Percentiles rank a stretch among this genome's conserved stretches.
phyloP scores from a whole-genome alignment of 768 basidiomycete genomes.

The Auricularia heimuer region DNA sequence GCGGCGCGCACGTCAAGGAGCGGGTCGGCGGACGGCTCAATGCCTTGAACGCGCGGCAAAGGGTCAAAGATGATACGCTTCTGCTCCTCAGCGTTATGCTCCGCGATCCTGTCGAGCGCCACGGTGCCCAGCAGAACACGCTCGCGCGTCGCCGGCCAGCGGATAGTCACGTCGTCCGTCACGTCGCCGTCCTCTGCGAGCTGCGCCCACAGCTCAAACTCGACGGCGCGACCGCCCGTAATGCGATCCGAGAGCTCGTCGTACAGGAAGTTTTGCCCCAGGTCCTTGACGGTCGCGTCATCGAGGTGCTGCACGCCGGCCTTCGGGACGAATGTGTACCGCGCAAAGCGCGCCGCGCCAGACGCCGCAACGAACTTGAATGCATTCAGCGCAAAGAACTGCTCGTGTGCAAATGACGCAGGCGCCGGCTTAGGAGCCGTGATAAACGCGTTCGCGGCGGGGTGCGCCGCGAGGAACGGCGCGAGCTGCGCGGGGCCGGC shows the following conservation, averaged over 20 bases:
- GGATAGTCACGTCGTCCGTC: constrained; percentile 12
- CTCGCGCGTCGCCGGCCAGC: constrained; percentile 11
- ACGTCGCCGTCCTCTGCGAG: constrained; percentile 13
- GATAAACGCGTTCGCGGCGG: constrained; percentile 7
- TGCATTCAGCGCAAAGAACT: constrained; percentile 11
- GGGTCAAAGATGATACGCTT: constrained; percentile 15
- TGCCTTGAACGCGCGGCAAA: constrained; percentile 13
- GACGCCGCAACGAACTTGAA: constrained; percentile 11
- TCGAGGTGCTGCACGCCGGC: constrained; percentile 1
- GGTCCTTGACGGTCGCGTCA: not conserved
- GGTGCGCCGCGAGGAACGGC: constrained; percentile 10
- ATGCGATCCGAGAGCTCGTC: not conserved
- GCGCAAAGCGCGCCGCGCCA: constrained; percentile 7
- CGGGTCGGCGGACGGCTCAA: constrained; percentile 14
- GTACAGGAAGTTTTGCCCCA: not conserved
- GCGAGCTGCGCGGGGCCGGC: not conserved
- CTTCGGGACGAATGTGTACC: constrained; percentile 9
- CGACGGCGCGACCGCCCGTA: constrained; percentile 1
- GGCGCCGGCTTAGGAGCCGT: constrained; percentile 11
- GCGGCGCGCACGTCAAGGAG: constrained; percentile 13
- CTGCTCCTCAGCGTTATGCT: constrained; percentile 7
- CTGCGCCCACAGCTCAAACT: constrained; percentile 10
- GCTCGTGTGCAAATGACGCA: constrained; percentile 6
- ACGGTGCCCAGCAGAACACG: constrained; percentile 11
- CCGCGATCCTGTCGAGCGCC: constrained; percentile 3